Conservation (phyloP, 345 rosid genomes). For the Dipteronia dyeriana region DNA sequence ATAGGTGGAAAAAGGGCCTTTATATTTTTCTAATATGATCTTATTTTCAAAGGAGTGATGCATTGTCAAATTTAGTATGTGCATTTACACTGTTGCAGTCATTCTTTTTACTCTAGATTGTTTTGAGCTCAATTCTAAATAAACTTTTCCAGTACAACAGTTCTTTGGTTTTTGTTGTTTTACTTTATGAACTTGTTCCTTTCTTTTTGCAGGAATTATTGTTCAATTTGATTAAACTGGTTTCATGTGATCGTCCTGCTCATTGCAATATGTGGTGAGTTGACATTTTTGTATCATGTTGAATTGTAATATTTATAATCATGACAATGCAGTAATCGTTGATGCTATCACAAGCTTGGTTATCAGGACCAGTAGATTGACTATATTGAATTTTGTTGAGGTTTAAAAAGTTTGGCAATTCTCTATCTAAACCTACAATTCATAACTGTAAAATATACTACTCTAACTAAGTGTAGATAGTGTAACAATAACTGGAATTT, state of each 20-base stretch:
- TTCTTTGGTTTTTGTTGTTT: slow-evolving; percentile 17
- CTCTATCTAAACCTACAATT: slow-evolving; percentile 4
- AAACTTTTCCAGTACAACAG: background rate
- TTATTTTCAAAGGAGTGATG: background rate
- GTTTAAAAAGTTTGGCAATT: slow-evolving; percentile 13
- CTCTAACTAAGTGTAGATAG: no score
- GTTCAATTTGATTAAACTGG: slow-evolving; percentile 72
- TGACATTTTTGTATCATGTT: slow-evolving; percentile 7
- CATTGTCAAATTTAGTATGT: background rate
- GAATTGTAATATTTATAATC: slow-evolving; percentile 9
- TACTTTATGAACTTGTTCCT: background rate
- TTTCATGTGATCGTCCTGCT: slow-evolving; percentile 78
- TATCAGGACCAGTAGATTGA: background rate
- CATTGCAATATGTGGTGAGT: slow-evolving; percentile 71
- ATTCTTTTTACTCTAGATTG: background rate
- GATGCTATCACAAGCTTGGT: slow-evolving; percentile 13
- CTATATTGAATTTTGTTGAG: background rate
- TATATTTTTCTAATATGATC: background rate
- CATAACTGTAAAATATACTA: background rate
- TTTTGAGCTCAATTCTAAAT: background rate
- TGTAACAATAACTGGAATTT: no score
- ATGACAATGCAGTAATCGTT: background rate
- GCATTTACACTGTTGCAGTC: background rate
- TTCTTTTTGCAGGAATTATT: slow-evolving; percentile 60
- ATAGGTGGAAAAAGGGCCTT: background rate